Conservation (phyloP, 441 rosid genomes). For the Manihot esculenta region DNA sequence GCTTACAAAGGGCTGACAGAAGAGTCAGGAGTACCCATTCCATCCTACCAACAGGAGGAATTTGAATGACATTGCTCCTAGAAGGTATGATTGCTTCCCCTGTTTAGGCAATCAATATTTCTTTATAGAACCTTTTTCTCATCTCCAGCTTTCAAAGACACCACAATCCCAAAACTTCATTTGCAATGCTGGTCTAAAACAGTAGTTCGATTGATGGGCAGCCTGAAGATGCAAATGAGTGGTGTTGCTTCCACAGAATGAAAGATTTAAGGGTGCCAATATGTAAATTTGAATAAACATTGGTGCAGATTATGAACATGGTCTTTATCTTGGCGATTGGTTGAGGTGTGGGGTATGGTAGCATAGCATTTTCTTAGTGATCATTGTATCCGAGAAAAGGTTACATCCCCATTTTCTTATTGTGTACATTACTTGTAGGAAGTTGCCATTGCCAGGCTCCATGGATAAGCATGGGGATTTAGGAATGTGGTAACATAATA, state of each 20-base stretch:
- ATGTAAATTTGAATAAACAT: conserved; percentile 3
- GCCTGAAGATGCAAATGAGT: neutral
- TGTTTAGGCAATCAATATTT: neutral
- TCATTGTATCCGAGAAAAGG: neutral
- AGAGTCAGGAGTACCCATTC: conserved; percentile 73
- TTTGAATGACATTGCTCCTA: conserved; percentile 17
- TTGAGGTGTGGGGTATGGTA: neutral
- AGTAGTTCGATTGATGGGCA: neutral
- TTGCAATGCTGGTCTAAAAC: neutral
- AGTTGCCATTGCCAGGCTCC: neutral
- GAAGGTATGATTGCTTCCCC: conserved; percentile 5
- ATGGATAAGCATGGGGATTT: neutral
- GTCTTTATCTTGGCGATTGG: neutral
- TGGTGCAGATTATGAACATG: neutral
- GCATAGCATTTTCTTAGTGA: neutral
- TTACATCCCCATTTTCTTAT: neutral
- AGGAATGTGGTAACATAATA: neutral
- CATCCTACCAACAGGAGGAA: conserved; percentile 36
- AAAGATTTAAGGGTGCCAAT: neutral
- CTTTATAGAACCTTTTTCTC: neutral
- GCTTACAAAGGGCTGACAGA: conserved; percentile 61
- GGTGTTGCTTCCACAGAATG: neutral
- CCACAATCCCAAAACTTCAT: neutral
- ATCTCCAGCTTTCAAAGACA: neutral
- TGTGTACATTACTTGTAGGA: neutral